Evolutionary conservation across 352 stramenopile species (phyloP).

Genomic region (Pythium myriotylum): DNA sequence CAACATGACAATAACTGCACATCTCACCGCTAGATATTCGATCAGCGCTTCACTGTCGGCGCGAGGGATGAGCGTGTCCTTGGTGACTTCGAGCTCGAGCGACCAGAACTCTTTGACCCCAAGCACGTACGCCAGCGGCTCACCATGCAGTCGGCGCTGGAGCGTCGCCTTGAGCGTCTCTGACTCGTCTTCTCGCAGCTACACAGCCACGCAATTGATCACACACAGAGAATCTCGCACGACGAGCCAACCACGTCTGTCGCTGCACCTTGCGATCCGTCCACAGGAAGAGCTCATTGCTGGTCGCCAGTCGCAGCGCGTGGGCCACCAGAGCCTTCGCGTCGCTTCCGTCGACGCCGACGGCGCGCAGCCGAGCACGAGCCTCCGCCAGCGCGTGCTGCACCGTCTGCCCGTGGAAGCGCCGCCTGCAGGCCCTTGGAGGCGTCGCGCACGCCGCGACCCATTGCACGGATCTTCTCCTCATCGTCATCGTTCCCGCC

Average conservation of each 20-base stretch:
- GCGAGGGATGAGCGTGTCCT: slow-evolving; percentile 76
- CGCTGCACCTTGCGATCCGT: slow-evolving; percentile 39
- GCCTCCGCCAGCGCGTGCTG: slow-evolving; percentile 22
- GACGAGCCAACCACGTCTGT: too few species aligned
- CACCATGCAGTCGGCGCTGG: slow-evolving; percentile 35
- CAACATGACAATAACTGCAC: too few species aligned
- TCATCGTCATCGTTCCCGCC: slow-evolving; percentile 21
- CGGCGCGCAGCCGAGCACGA: slow-evolving; percentile 26
- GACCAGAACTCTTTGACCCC: slow-evolving; percentile 82
- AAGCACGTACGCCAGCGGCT: slow-evolving; percentile 75
- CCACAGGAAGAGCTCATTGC: slow-evolving; percentile 66
- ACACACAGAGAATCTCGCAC: too few species aligned
- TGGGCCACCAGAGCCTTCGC: slow-evolving; percentile 62
- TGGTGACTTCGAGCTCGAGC: slow-evolving; percentile 51
- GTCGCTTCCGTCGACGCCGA: slow-evolving; percentile 28
- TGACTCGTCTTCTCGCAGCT: slow-evolving; percentile 44
- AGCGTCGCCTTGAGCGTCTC: slow-evolving; percentile 27
- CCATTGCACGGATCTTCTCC: background rate
- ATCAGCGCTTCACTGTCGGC: slow-evolving; percentile 83
- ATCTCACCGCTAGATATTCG: slow-evolving; percentile 59
- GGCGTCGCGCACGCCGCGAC: background rate
- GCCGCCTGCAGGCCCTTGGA: background rate
- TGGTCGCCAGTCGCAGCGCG: slow-evolving; percentile 39
- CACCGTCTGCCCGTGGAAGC: slow-evolving; percentile 23
- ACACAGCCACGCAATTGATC: too few species aligned